Evolutionary conservation across 2,329 filamentous ascomycete genomes (phyloP).

Genomic region (Metarhizium robertsii): DNA sequence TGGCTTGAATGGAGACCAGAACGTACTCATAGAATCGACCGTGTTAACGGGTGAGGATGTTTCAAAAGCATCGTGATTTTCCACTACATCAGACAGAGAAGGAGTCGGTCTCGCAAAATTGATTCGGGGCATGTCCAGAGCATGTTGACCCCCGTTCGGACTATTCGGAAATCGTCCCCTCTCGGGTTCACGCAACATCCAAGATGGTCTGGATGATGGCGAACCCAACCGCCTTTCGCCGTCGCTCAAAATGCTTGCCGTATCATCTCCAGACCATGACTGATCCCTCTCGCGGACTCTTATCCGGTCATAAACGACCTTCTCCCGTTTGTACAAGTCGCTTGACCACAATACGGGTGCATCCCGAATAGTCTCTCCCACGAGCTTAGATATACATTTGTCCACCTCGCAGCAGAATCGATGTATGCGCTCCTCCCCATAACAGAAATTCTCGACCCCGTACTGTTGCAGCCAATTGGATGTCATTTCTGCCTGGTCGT

Average conservation of each 20-base stretch:
- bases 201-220: conserved; percentile 35
- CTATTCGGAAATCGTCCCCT: conserved; percentile 38
- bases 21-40: conserved; percentile 68
- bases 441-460: conserved; percentile 86
- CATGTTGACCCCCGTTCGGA: conserved; percentile 58
- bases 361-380: conserved; percentile 75
- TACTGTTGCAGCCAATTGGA: conserved; percentile 72
- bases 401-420: conserved; percentile 87
- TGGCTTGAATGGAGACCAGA: conserved; percentile 81
- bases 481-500: conserved; percentile 85
- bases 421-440: conserved; percentile 89
- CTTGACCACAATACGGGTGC: conserved; percentile 89
- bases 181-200: conserved; percentile 43
- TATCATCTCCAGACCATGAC: conserved; percentile 38
- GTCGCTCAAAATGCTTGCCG: conserved; percentile 46
- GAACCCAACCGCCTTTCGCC: conserved; percentile 37
- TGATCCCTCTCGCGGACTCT: conserved; percentile 35
- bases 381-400: conserved; percentile 73
- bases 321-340: conserved; percentile 75
- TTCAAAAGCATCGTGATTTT: conserved; percentile 64
- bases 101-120: conserved; percentile 47
- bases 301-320: conserved; percentile 46
- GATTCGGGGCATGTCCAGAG: conserved; percentile 60
- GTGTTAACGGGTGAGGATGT: conserved; percentile 58
- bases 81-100: conserved; percentile 54